Base-by-base conservation (phyloP, 148 eudicot genomes). In the Chenopodium suecicum region DNA sequence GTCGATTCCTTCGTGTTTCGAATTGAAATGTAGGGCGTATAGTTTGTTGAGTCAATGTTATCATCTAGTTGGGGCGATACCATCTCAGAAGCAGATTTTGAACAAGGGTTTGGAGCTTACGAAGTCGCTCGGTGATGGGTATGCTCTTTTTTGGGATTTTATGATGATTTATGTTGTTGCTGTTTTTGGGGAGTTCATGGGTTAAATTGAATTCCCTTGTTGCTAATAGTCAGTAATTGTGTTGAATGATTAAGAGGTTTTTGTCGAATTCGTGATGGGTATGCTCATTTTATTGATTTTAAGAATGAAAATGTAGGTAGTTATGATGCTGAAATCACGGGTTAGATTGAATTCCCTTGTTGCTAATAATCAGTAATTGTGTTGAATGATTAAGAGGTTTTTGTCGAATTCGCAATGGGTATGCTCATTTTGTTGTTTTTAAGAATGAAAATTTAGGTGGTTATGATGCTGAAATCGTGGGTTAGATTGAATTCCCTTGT, bases 1-100 rank as follows among this genome's bases (percentile, higher is more conserved):
- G 86, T 90, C 98, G 8, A 94, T 97, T 66, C 98, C 99, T n/a
- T 92, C 99, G 2, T 94, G 94, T 88, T 94, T 97, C 83, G 97
- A 97, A 86, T 81, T 97, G 86, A 97, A 97, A 87, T 94, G 94
- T 81, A 91, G 97, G 88, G 91, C 94, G 29, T 91, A 84, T 84
- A 94, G 97, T 88, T 85, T 97, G 66, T 88, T 97, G 65, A 89
- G 95, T 86, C 99, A 94, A 83, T 94, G 99, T 82, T 94, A 97
- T 82, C 97, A 94, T 89, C 97, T 97, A 17, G 91, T 94, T 52
- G 99, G 99, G 82, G 95, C 98, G 48, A 89, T 88, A 86, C 91
- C 93, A 74, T 86, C 91, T 10, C 99, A 97, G 86, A 92, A 90
- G 76, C 99, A 94, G 88, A 89, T 91, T 73, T 79, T 97, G 77